Base-by-base conservation (phyloP, 1,284 basidiomycete genomes). In the Cryptococcus hybrid region DNA sequence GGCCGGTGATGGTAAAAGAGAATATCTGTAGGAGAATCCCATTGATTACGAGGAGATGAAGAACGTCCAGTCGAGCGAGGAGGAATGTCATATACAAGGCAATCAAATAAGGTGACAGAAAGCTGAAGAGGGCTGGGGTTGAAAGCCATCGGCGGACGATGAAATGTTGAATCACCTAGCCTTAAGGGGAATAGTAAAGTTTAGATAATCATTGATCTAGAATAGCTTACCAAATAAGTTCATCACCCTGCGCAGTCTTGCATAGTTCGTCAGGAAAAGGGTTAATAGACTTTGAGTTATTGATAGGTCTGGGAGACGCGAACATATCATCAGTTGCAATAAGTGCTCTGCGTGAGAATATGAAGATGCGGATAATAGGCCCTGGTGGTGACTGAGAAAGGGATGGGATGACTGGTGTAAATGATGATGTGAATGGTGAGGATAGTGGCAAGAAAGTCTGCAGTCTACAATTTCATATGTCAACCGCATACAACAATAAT, bases 1-100 rank as follows among this genome's bases (percentile, higher is more conserved):
- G 43, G 45, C 3, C 45, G 34, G 52, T 39, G 52, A 18, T 54
- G 52, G 45, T 54, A 24, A 46, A 47, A 54, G 36, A 54, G 30
- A 18, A 40, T 46, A 11, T 46, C 45, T 12, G 52, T 54, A 7
- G 46, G 52, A 8, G 46, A 54, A 9, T 54, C 38, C 45, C 46
- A 47, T 35, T 13, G 37, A 40, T 40, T 7, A n/a, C 3, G 11
- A 51, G 12, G 15, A 36, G 49, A 36, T 35, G 12, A 13, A 48
- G n/a, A 9, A 36, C 12, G 3, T 34, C 34, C 11, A n/a, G n/a
- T 38, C n/a, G 18, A 2, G 30, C 24, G 30, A n/a, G 11, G 47
- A 36, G 34, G 18, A 18, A 18, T 18, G 11, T 36, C 9, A 24
- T 5, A 30, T 30, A 30, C 30, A 15, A 3, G 39, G 37, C 18